Base-by-base conservation (phyloP, 2,329 filamentous ascomycete genomes). In the Neoscytalidium dimidiatum region DNA sequence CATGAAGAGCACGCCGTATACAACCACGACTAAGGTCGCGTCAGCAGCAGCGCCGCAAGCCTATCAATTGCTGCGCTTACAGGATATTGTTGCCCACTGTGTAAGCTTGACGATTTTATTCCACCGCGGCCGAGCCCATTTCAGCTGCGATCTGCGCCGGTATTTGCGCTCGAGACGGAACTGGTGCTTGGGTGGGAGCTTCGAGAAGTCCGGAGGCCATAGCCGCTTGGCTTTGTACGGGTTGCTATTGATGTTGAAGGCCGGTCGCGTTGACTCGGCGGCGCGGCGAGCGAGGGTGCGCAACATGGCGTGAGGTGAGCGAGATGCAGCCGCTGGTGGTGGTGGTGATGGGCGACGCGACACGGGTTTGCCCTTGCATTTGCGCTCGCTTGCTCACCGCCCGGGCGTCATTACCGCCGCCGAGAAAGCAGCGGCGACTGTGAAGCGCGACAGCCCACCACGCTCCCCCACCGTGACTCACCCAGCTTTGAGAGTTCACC, bases 111-210 rank as follows among this genome's bases (percentile, higher is more conserved):
- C 81, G 66, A 79, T 82, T 75, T 89, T 91, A 46, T 85, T 83
- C 88, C 88, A 92, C 53, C 78, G 76, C 8, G 90, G 89, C 23
- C 88, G 80, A 44, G 84, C 82, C 73, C 84, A 85, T 70, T 87
- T 86, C 69, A 91, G 77, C 65, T 84, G 83, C 28, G 90, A 78
- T 62, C 91, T 84, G 61, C 91, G 84, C 78, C 92, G 90, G 79
- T 90, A 94, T 73, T 90, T 89, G 75, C 90, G 88, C 81, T 94
- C 91, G 70, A 92, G 89, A 48, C 88, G 85, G 74, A 94, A 90
- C 77, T 94, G 89, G 73, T 93, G 87, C 76, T 90, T 90, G 52
- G 83, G 80, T 41, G 87, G 87, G 66, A 94, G 84, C 73, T 86
- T 85, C 67, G 83, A 80, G 77, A 94, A 91, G 77, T 93, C 88